Evolutionary conservation across 129 eudicot species (phyloP).

Genomic region (Rutidosis leptorrhynchoides): DNA sequence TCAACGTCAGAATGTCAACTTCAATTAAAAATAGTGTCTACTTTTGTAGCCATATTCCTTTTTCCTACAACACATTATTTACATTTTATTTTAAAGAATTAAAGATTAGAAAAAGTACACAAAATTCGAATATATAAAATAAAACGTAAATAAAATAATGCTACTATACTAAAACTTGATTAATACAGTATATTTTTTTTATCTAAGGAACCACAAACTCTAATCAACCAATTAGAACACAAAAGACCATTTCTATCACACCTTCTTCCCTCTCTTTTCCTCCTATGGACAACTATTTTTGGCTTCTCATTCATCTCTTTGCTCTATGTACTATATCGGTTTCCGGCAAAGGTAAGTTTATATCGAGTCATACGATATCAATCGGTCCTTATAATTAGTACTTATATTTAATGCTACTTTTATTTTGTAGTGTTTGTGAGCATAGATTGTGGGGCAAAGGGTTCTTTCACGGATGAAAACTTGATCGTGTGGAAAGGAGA

Average conservation of each 20-base stretch:
- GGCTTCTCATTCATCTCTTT: constrained; percentile 24
- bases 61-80: not conserved
- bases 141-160: not conserved
- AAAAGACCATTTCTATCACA: constrained; percentile 16
- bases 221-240: not conserved
- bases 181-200: not conserved
- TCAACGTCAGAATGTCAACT: constrained; percentile 10
- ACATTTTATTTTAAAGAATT: not conserved
- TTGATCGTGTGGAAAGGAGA: constrained; percentile 54
- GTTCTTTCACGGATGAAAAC: constrained; percentile 39
- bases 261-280: constrained; percentile 14
- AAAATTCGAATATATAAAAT: not conserved
- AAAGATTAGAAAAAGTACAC: not conserved
- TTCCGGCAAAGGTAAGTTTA: constrained; percentile 21
- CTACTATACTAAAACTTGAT: no score
- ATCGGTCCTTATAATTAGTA: not conserved
- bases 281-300: constrained; percentile 20
- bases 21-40: not conserved
- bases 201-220: not conserved
- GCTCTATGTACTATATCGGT: constrained; percentile 6
- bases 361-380: not conserved
- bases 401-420: not conserved
- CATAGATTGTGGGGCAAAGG: constrained; percentile 56
- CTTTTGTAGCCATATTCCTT: not conserved
- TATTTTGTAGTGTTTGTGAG: constrained; percentile 37